Evolutionary conservation across 176 grass and related monocot genomes (phyloP).

Genomic region (Alloteropsis semialata): DNA sequence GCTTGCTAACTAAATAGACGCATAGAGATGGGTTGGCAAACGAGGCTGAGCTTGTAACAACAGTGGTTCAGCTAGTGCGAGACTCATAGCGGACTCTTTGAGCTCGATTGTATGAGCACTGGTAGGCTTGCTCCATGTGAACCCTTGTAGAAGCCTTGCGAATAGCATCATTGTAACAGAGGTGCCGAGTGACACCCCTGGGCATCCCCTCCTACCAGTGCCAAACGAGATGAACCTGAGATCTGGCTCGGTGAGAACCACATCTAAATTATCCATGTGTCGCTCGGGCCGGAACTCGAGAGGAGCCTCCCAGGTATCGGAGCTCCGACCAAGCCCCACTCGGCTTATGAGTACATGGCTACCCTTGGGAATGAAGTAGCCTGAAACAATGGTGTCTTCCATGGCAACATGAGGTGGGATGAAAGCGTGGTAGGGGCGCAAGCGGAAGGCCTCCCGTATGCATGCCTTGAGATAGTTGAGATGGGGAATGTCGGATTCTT

Average conservation of each 20-base stretch:
- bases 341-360: conserved; percentile 24
- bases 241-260: conserved; percentile 25
- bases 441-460: conserved; percentile 9
- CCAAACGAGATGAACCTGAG: conserved; percentile 38
- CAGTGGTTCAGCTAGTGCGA: background rate
- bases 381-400: background rate
- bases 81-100: background rate
- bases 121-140: conserved; percentile 7
- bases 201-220: conserved; percentile 28
- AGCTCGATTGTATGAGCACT: background rate
- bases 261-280: background rate
- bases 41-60: background rate
- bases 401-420: conserved; percentile 27
- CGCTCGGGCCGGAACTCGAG: conserved; percentile 20
- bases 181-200: conserved; percentile 3
- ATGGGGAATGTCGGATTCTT: conserved; percentile 19
- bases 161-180: conserved; percentile 32
- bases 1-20: background rate
- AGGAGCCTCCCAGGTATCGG: conserved; percentile 15
- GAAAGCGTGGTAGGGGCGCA: conserved; percentile 34
- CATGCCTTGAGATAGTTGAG: conserved; percentile 37
- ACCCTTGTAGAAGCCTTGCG: conserved; percentile 46
- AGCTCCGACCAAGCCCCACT: conserved; percentile 10
- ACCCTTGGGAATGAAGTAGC: conserved; percentile 37
- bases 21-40: background rate